Evolutionary conservation across 2,329 filamentous ascomycete genomes (phyloP).

Genomic region (Fusarium setosum): DNA sequence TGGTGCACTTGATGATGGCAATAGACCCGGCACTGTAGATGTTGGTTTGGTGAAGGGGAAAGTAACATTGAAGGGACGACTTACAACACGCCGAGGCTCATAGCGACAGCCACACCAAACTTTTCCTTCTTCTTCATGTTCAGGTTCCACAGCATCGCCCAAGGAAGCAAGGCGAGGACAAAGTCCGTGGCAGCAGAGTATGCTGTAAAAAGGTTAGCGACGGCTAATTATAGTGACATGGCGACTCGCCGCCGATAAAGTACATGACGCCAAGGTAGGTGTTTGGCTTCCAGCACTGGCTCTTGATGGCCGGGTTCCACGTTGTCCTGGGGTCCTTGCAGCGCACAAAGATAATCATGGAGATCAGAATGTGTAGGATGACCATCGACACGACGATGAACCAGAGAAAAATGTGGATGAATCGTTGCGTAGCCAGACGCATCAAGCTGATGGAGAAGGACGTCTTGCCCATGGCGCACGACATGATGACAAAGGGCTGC

Average conservation of each 20-base stretch:
- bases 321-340: constrained; percentile 28
- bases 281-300: constrained; percentile 29
- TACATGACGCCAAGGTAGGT: constrained; percentile 24
- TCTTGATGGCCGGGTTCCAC: constrained; percentile 29
- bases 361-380: constrained; percentile 22
- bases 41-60: neutral
- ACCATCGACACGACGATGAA: constrained; percentile 26
- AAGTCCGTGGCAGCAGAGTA: constrained; percentile 33
- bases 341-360: constrained; percentile 15
- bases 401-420: constrained; percentile 24
- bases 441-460: constrained; percentile 32
- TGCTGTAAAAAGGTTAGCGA: rapidly evolving
- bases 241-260: constrained; percentile 20
- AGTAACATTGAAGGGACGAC: rapidly evolving
- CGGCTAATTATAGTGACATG: rapidly evolving
- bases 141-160: constrained; percentile 33
- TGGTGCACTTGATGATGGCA: constrained; percentile 30
- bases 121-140: constrained; percentile 37
- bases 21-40: constrained; percentile 16
- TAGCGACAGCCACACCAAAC: constrained; percentile 27
- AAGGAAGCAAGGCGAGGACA: constrained; percentile 21
- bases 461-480: constrained; percentile 24
- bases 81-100: constrained; percentile 34
- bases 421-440: constrained; percentile 23
- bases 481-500: constrained; percentile 32